Evolutionary conservation across 768 basidiomycete species (phyloP).

Genomic region (Pisolithus albus): DNA sequence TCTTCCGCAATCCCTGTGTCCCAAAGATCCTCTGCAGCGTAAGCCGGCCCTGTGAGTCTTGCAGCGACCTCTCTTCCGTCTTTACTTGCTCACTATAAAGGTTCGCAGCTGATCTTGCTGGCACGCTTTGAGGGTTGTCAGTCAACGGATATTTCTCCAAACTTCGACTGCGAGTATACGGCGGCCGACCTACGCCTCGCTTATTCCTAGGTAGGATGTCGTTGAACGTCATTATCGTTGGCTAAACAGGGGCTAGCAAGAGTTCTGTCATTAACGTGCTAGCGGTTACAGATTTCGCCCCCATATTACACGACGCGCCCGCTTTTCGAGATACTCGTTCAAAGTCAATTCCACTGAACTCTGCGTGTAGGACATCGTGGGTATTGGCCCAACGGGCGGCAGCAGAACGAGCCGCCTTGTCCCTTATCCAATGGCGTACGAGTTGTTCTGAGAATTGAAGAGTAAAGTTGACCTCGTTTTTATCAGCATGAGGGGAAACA

Average conservation of each 20-base stretch:
- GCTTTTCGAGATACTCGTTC: slow-evolving; percentile 11
- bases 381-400: slow-evolving; percentile 9
- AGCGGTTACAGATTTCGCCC: slow-evolving; percentile 20
- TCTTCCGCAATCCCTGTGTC: too few relatives aligned
- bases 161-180: not conserved
- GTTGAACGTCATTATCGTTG: slow-evolving; percentile 19
- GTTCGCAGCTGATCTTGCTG: too few relatives aligned
- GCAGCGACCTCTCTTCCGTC: too few relatives aligned
- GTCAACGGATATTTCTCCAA: not conserved
- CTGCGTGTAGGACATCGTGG: slow-evolving; percentile 8
- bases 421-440: slow-evolving; percentile 10
- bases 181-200: too few relatives aligned
- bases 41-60: too few relatives aligned
- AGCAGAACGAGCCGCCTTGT: not conserved
- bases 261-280: slow-evolving; percentile 27
- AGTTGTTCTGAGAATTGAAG: slow-evolving; percentile 19
- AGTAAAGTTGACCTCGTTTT: slow-evolving; percentile 15
- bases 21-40: too few relatives aligned
- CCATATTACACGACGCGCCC: slow-evolving; percentile 21
- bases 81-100: too few relatives aligned
- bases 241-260: slow-evolving; percentile 25
- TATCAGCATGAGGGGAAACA: not conserved
- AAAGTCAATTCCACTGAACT: slow-evolving; percentile 1
- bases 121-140: too few relatives aligned
- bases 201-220: not conserved